Percentiles rank a stretch among this genome's conserved stretches.
These are phyloP conservation scores for Auricularia cornea DNA, from an alignment of 768 basidiomycete genomes.

Conservation along the genomic window DNA sequence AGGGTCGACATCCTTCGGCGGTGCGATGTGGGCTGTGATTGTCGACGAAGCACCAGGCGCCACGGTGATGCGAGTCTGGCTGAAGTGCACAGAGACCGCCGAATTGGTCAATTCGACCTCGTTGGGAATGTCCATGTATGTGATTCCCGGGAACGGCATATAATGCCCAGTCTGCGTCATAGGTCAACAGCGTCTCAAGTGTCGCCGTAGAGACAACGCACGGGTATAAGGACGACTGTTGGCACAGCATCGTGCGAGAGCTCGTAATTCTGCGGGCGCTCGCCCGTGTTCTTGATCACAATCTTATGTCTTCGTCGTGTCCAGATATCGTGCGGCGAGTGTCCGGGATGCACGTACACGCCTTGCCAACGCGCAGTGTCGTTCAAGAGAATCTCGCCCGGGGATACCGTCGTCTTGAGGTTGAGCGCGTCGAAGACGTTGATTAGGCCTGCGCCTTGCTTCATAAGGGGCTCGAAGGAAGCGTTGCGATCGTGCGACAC, in stretches of 20 bases:
- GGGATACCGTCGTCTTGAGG: conserved; percentile 42
- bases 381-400: conserved; percentile 50
- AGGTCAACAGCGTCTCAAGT: no score
- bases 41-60: conserved; percentile 32
- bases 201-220: no score
- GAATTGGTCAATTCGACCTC: conserved; percentile 38
- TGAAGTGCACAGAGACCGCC: conserved; percentile 40
- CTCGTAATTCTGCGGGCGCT: conserved; percentile 43
- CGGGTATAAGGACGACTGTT: conserved; percentile 36
- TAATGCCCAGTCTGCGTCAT: conserved; percentile 30
- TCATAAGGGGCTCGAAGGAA: conserved; percentile 41
- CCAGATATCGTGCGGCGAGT: no score
- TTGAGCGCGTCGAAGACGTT: conserved; percentile 52
- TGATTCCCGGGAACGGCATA: no score
- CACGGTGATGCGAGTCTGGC: conserved; percentile 36
- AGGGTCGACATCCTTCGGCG: conserved; percentile 35
- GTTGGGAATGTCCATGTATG: conserved; percentile 40
- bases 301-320: no score
- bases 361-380: conserved; percentile 49
- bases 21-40: conserved; percentile 37
- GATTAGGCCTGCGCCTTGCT: conserved; percentile 49
- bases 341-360: no score
- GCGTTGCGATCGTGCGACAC: conserved; percentile 40
- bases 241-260: conserved; percentile 50
- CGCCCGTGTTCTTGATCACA: no score